These are phyloP conservation scores for Penicillium samsonianum DNA, from an alignment of 495 filamentous ascomycete species.

Conservation along the genomic window DNA sequence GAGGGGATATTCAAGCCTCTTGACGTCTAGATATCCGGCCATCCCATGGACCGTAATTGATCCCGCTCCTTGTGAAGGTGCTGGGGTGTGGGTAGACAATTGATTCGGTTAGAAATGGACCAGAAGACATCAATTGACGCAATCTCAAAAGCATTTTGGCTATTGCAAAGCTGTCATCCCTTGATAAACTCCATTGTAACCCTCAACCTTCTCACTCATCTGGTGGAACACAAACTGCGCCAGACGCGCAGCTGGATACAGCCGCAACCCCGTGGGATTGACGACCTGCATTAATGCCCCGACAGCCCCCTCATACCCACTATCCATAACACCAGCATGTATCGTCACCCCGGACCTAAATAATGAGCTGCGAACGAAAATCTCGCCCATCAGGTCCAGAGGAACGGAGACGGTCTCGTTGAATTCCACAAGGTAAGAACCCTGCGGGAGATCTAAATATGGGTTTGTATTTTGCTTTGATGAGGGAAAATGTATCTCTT, in stretches of 20 bases:
- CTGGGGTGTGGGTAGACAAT: neutral
- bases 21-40: no score
- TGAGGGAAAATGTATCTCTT: conserved; percentile 23
- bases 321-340: conserved; percentile 46
- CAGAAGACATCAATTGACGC: neutral
- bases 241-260: conserved; percentile 39
- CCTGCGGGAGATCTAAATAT: conserved; percentile 28
- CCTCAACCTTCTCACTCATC: conserved; percentile 36
- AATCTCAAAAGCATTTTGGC: neutral
- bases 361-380: conserved; percentile 43
- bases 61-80: no score
- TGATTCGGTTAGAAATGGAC: neutral
- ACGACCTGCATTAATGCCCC: conserved; percentile 45
- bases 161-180: neutral
- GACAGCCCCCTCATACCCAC: conserved; percentile 49
- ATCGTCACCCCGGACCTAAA: conserved; percentile 43
- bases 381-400: conserved; percentile 38
- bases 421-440: conserved; percentile 49
- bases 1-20: neutral
- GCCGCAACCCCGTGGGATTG: conserved; percentile 38
- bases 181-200: conserved; percentile 48
- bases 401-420: conserved; percentile 48
- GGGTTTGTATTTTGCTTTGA: neutral
- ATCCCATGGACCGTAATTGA: no score
- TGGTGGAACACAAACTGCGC: conserved; percentile 47